Base-by-base conservation (phyloP, 2,329 filamentous ascomycete genomes). In the Grosmannia huntii region DNA sequence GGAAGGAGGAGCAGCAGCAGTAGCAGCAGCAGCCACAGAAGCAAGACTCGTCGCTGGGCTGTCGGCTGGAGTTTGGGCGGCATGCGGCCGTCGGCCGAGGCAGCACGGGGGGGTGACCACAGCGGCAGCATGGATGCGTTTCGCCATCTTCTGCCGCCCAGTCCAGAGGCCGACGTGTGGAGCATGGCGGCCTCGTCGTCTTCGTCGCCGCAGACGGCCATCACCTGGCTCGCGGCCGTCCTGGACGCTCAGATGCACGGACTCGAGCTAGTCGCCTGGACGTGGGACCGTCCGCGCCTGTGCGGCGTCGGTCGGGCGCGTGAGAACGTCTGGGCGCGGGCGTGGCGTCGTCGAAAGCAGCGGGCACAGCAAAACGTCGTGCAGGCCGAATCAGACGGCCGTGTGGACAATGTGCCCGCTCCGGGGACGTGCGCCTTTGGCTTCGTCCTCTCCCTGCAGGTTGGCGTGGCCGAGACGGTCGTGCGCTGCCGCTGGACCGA, bases 61-160 rank as follows among this genome's bases (percentile, higher is more conserved):
- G 72, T 97, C 3, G 94, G 80, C 0, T 99, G 94, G 94, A 95
- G 87, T 65, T 96, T 90, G 72, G 73, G 75, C 2, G 75, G 81
- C 56, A 74, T 81, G 66, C 76, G 91, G 52, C 89, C 91, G 2
- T 68, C 74, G 5, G 68, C 75, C 59, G 64, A 68, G 49, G 70
- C 76, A 48, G 73, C 76, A 25, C 67, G 79, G 52, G 76, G 75
- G 0, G 56, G 10, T 28, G 25, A 19, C 2, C 46, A 46, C 4
- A 11, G 51, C 11, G 25, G 36, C 53, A 21, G 25, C 25, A 21
- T 76, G 56, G 72, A 71, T 56, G 69, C 72, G 3, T 66, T 69
- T 0, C 51, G 66, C 60, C 74, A 68, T 36, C 59, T 79, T 0
- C 65, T 81, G 19, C 81, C 79, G 0, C 64, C 67, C 0, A 60